phyloP scores from a whole-genome alignment of 768 basidiomycete genomes.

The Xerocomus potaroensis region DNA sequence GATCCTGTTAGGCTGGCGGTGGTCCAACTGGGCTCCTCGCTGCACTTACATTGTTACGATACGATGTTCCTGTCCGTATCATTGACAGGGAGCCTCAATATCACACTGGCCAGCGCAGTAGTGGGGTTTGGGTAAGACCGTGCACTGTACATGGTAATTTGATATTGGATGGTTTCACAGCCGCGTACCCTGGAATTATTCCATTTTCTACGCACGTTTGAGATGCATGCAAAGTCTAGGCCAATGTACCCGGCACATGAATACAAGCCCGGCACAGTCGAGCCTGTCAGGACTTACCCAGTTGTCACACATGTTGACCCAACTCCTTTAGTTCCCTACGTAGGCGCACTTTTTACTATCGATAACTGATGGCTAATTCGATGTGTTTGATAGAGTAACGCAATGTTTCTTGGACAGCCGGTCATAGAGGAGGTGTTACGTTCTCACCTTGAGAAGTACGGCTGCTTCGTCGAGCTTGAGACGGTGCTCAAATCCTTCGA shows the following conservation, averaged over 20 bases:
- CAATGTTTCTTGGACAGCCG: slow-evolving; percentile 22
- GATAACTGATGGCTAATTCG: background rate
- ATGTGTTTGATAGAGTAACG: slow-evolving; percentile 6
- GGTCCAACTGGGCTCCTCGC: slow-evolving; percentile 30
- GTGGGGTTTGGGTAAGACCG: slow-evolving; percentile 35
- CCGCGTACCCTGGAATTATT: slow-evolving; percentile 42
- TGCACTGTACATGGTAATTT: no score
- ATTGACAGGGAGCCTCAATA: slow-evolving; percentile 42
- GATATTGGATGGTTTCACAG: background rate
- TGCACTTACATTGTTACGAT: slow-evolving; percentile 35
- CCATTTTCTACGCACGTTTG: slow-evolving; percentile 35
- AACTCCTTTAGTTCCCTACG: slow-evolving; percentile 28
- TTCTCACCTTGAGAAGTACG: slow-evolving; percentile 17
- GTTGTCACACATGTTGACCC: slow-evolving; percentile 10
- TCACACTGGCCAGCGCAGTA: slow-evolving; percentile 36
- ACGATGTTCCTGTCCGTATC: slow-evolving; percentile 47
- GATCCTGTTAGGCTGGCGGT: slow-evolving; percentile 19
- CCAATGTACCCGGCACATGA: slow-evolving; percentile 27
- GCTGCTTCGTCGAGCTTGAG: slow-evolving; percentile 38
- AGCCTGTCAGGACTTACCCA: slow-evolving; percentile 10
- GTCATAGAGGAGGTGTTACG: slow-evolving; percentile 26
- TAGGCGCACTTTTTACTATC: slow-evolving; percentile 1
- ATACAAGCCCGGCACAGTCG: slow-evolving; percentile 29
- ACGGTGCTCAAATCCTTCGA: slow-evolving; percentile 43
- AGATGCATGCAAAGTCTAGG: slow-evolving; percentile 33